A percentile compares a stretch with the other conserved stretches of the same genome.
phyloP scores from a whole-genome alignment of 305 asterid genomes.

The Solanum hybrid region DNA sequence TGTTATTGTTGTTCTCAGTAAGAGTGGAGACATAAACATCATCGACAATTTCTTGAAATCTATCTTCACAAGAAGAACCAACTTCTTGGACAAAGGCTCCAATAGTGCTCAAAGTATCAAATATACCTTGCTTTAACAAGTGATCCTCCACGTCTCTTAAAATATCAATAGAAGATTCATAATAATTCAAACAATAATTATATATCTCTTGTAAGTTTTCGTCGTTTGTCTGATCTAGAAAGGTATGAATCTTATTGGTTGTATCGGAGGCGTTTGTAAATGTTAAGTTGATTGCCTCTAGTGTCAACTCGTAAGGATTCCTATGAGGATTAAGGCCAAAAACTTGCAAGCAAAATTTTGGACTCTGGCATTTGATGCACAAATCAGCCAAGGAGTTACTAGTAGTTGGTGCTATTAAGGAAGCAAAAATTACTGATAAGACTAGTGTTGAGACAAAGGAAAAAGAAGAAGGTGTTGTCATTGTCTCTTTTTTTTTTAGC shows the following conservation, averaged over 20 bases:
- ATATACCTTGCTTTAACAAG: background rate
- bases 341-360: background rate
- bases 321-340: background rate
- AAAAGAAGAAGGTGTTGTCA: background rate
- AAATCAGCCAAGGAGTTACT: background rate
- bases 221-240: background rate
- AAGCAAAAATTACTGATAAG: background rate
- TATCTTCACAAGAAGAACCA: background rate
- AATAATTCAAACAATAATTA: background rate
- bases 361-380: background rate
- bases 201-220: background rate
- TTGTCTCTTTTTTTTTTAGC: background rate
- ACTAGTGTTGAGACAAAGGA: background rate
- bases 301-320: background rate
- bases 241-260: background rate
- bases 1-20: background rate
- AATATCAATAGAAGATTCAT: background rate
- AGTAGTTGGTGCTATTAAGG: background rate
- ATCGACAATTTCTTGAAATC: background rate
- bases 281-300: background rate
- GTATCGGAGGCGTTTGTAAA: background rate
- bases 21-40: background rate
- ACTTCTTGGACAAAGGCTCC: background rate
- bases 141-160: background rate
- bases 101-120: background rate